Evolutionary conservation across 768 basidiomycete species (phyloP).

Genomic region (Boletus reticulatus): DNA sequence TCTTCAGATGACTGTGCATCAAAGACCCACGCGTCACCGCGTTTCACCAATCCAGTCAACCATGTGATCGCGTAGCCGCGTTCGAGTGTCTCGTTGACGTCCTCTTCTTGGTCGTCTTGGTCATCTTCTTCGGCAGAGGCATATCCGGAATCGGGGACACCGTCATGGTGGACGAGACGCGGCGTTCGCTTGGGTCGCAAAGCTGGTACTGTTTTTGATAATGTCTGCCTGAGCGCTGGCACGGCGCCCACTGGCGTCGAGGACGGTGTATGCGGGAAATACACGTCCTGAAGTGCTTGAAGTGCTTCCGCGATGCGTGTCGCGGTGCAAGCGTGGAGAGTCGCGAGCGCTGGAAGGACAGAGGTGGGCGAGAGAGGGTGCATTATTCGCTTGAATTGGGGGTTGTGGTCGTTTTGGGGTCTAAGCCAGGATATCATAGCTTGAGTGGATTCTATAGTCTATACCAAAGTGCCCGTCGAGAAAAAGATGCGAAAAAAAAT

Average conservation of each 20-base stretch:
- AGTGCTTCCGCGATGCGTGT: slow-evolving; percentile 41
- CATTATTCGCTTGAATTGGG: slow-evolving; percentile 10
- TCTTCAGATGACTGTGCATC: slow-evolving; percentile 32
- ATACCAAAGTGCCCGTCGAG: background rate
- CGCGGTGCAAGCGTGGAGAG: slow-evolving; percentile 37
- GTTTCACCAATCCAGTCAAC: slow-evolving; percentile 67
- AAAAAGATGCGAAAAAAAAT: background rate
- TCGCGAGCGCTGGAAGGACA: slow-evolving; percentile 56
- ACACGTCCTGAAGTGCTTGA: slow-evolving; percentile 46
- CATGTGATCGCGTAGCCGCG: slow-evolving; percentile 67
- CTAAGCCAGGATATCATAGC: background rate
- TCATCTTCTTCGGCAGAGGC: slow-evolving; percentile 70
- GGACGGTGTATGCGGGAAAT: slow-evolving; percentile 41
- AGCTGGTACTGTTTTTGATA: slow-evolving; percentile 16
- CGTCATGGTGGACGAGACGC: slow-evolving; percentile 36
- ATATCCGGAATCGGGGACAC: slow-evolving; percentile 72
- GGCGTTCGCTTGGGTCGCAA: slow-evolving; percentile 24
- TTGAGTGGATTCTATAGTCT: slow-evolving; percentile 16
- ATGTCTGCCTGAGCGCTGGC: slow-evolving; percentile 18
- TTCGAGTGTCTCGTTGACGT: slow-evolving; percentile 44
- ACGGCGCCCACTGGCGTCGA: background rate
- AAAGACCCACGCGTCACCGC: slow-evolving; percentile 51
- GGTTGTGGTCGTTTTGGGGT: background rate
- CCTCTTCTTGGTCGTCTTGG: slow-evolving; percentile 24
- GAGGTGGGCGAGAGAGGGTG: slow-evolving; percentile 40